Evolutionary conservation across 2,329 filamentous ascomycete genomes (phyloP).

Genomic region (Thermoascus crustaceus): DNA sequence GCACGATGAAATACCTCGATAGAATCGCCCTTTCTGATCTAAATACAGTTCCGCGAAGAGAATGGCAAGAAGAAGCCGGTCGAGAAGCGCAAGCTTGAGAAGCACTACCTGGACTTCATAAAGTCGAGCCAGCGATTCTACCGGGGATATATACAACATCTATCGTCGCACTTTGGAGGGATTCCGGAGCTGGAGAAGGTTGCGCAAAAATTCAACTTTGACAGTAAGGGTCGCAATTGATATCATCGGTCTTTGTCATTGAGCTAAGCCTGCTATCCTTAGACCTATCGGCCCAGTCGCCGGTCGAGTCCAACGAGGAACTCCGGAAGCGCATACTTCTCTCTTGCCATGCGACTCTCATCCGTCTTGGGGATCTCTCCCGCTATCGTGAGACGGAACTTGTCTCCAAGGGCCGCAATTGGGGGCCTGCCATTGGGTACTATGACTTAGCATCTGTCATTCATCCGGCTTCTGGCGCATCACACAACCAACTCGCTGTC

Average conservation of each 20-base stretch:
- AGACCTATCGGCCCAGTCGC: conserved; percentile 38
- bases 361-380: conserved; percentile 82
- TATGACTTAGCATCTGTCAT: conserved; percentile 76
- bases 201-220: conserved; percentile 43
- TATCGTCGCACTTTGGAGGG: conserved; percentile 54
- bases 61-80: conserved; percentile 47
- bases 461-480: conserved; percentile 67
- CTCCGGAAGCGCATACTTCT: conserved; percentile 55
- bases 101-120: conserved; percentile 74
- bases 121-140: conserved; percentile 86
- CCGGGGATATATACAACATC: conserved; percentile 69
- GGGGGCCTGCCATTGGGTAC: conserved; percentile 72
- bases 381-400: conserved; percentile 73
- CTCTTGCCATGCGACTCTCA: conserved; percentile 74
- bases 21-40: conserved; percentile 3
- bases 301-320: conserved; percentile 39
- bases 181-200: conserved; percentile 52
- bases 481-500: conserved; percentile 85
- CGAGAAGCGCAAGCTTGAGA: conserved; percentile 68
- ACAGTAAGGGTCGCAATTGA: conserved; percentile 29
- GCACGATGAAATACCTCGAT: conserved; percentile 2
- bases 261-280: conserved; percentile 25
- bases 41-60: conserved; percentile 41
- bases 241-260: conserved; percentile 4
- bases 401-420: conserved; percentile 64